Evolutionary conservation across 352 stramenopile species (phyloP).

Genomic region (Blastocystis sp.): DNA sequence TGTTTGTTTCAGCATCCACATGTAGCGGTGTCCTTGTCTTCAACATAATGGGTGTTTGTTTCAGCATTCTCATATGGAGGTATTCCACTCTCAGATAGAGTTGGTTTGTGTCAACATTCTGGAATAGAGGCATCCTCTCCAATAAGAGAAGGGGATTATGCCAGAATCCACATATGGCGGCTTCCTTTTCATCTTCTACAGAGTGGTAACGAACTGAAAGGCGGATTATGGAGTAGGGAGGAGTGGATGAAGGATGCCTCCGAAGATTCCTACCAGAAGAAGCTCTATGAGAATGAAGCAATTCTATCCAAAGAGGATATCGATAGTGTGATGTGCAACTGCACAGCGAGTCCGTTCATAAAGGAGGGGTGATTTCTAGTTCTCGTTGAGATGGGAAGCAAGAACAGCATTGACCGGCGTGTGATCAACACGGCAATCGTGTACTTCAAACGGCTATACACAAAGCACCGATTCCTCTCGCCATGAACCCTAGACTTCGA

Average conservation of each 20-base stretch:
- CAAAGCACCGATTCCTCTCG: background rate
- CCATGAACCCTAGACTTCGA: constrained; percentile 3
- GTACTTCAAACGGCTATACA: constrained; percentile 39
- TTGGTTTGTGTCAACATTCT: too few species aligned
- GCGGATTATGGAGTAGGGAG: background rate
- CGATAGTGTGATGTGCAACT: constrained; percentile 13
- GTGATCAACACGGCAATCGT: constrained; percentile 28
- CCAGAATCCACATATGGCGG: background rate
- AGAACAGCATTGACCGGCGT: constrained; percentile 24
- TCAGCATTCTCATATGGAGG: background rate
- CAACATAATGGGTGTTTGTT: background rate
- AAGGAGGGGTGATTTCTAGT: constrained; percentile 8
- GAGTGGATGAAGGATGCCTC: constrained; percentile 35
- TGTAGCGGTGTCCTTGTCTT: background rate
- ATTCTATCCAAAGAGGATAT: constrained; percentile 13
- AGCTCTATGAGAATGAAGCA: constrained; percentile 15
- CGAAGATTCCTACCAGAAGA: background rate
- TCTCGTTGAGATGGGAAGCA: constrained; percentile 64
- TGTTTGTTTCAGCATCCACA: constrained; percentile 21
- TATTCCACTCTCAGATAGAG: background rate
- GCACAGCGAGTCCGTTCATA: background rate
- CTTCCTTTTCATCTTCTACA: constrained; percentile 46
- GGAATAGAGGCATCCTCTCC: too few species aligned
- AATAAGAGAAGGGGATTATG: too few species aligned
- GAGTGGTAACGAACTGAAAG: constrained; percentile 6